These are phyloP conservation scores for Tylopilus cervinicoccineus DNA, from an alignment of 768 basidiomycete species.

Conservation along the genomic window DNA sequence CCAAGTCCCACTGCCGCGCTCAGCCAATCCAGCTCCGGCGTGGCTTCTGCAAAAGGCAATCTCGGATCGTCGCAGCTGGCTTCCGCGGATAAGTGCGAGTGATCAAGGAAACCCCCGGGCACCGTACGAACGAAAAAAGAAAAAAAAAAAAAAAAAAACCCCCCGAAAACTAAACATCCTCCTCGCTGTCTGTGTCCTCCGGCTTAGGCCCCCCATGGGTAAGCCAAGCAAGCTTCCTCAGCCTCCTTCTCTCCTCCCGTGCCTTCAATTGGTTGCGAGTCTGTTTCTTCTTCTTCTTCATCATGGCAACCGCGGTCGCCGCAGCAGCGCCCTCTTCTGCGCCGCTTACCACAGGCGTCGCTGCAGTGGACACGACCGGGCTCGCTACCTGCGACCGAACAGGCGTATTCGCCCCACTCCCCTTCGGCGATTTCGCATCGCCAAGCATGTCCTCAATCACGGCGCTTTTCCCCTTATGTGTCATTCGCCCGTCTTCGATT, in stretches of 20 bases:
- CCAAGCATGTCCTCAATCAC: slow-evolving; percentile 82
- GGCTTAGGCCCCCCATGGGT: slow-evolving; percentile 77
- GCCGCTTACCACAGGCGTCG: slow-evolving; percentile 78
- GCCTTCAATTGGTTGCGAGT: slow-evolving; percentile 90
- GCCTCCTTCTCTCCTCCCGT: slow-evolving; percentile 77
- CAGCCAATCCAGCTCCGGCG: background rate
- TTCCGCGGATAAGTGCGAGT: slow-evolving; percentile 22
- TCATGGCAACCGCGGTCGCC: slow-evolving; percentile 37
- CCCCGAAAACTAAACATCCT: slow-evolving; percentile 18
- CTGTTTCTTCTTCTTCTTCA: slow-evolving; percentile 89
- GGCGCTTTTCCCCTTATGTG: slow-evolving; percentile 83
- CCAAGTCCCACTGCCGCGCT: background rate
- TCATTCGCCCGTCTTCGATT: slow-evolving; percentile 79
- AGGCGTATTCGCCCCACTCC: slow-evolving; percentile 70
- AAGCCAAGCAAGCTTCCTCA: slow-evolving; percentile 81
- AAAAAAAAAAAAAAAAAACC: no score
- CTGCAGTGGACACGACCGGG: slow-evolving; percentile 64
- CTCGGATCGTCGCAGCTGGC: slow-evolving; percentile 30
- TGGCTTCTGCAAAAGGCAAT: slow-evolving; percentile 19
- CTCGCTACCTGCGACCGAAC: slow-evolving; percentile 65
- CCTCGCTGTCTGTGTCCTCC: slow-evolving; percentile 76
- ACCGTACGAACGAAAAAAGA: no score
- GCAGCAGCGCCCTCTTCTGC: slow-evolving; percentile 51
- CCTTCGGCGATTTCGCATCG: slow-evolving; percentile 64
- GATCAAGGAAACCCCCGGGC: slow-evolving; percentile 19